Conservation (phyloP, 2,329 filamentous ascomycete species). For the Akanthomyces muscarius region DNA sequence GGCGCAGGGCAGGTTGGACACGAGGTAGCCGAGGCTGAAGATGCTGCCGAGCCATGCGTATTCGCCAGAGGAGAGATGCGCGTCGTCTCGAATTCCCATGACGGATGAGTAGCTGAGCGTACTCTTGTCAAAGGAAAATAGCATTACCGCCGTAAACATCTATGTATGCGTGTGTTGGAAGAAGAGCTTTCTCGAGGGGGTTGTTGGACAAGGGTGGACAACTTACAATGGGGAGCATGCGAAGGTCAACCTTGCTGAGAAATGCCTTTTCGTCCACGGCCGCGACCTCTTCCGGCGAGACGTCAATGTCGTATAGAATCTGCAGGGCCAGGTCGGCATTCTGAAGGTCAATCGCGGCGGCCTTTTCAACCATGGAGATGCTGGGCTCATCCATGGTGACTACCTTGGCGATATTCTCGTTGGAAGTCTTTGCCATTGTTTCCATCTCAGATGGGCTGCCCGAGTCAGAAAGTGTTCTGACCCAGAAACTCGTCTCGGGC, state of each 20-base stretch:
- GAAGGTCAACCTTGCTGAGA: background rate
- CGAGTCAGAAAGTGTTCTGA: background rate
- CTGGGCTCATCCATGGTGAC: background rate
- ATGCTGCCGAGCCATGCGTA: constrained; percentile 3
- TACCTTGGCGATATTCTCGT: background rate
- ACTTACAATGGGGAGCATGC: background rate
- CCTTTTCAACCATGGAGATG: background rate
- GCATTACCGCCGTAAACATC: background rate
- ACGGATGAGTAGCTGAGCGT: background rate
- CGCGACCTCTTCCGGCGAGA: background rate
- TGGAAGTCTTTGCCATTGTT: background rate
- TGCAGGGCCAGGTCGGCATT: constrained; percentile 3
- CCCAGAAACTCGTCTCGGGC: background rate
- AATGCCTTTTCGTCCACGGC: background rate
- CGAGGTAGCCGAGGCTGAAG: constrained; percentile 6
- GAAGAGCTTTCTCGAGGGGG: no score
- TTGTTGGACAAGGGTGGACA: background rate
- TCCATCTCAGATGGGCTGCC: background rate
- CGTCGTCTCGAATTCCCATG: background rate
- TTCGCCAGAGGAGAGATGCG: background rate
- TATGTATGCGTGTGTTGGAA: background rate
- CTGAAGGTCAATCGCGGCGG: background rate
- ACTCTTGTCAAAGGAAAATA: background rate
- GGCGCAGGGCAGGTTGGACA: constrained; percentile 1
- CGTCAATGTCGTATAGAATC: background rate